These are phyloP conservation scores for Tuber borchii DNA, from an alignment of 495 filamentous ascomycete genomes.

Conservation along the genomic window DNA sequence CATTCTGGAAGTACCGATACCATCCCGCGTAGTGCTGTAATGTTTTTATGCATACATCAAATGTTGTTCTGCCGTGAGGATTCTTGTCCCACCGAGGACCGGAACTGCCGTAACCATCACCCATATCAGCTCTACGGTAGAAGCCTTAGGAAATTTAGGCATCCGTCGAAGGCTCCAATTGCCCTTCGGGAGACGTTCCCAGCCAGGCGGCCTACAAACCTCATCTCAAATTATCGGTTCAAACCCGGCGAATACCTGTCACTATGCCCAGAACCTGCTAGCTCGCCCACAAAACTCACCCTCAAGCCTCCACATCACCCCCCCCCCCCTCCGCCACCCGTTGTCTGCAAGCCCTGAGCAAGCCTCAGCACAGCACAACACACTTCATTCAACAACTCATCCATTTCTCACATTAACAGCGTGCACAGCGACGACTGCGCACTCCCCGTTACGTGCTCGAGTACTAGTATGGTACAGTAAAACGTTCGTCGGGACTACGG, in stretches of 20 bases:
- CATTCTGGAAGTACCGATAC: slow-evolving; percentile 1
- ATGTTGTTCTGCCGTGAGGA: background rate
- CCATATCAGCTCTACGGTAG: background rate
- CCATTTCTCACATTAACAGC: background rate
- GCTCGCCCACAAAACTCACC: background rate
- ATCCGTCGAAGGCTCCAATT: background rate
- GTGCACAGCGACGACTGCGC: background rate
- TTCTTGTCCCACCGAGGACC: background rate
- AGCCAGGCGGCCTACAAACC: background rate
- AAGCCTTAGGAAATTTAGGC: background rate
- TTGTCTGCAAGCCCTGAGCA: background rate
- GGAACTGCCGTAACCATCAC: background rate
- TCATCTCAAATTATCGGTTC: background rate
- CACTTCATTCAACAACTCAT: background rate
- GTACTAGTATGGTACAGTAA: background rate
- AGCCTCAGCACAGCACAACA: slow-evolving; percentile 5
- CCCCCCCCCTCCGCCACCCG: background rate
- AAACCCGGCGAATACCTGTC: background rate
- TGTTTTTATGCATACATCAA: background rate
- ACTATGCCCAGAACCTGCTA: background rate
- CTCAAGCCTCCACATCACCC: background rate
- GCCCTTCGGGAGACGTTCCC: background rate
- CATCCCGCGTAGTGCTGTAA: background rate
- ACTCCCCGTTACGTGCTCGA: background rate
- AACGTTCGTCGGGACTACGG: background rate